Evolutionary conservation across 345 rosid species (phyloP).

Genomic region (Murraya koenigii): DNA sequence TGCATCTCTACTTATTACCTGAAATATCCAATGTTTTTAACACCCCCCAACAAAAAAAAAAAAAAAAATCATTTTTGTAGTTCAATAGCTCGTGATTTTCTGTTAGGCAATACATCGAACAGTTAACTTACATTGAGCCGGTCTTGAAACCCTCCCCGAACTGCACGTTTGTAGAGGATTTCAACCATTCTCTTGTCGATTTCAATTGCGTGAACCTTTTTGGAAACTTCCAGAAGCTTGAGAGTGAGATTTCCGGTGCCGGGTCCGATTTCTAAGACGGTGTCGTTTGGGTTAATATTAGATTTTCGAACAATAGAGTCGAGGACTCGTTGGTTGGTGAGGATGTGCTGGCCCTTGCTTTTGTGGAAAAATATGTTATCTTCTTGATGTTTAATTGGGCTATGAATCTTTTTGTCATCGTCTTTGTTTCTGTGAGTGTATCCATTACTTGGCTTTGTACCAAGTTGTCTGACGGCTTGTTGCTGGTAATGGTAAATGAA

Average conservation of each 20-base stretch:
- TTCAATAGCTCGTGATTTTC: not conserved
- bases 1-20: conserved; percentile 78
- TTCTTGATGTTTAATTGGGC: conserved; percentile 23
- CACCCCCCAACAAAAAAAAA: no score
- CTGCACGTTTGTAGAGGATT: conserved; percentile 52
- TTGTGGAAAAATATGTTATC: conserved; percentile 46
- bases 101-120: conserved; percentile 48
- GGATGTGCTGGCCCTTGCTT: conserved; percentile 93
- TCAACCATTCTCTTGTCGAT: conserved; percentile 80
- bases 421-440: conserved; percentile 4
- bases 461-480: conserved; percentile 19
- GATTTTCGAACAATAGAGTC: conserved; percentile 68
- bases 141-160: conserved; percentile 34
- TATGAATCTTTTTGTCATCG: not conserved
- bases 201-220: conserved; percentile 67
- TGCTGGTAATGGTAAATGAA: conserved; percentile 12
- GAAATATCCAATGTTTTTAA: conserved; percentile 16
- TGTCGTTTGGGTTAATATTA: conserved; percentile 47
- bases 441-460: conserved; percentile 24
- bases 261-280: conserved; percentile 84
- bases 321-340: conserved; percentile 71
- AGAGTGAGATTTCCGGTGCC: conserved; percentile 93
- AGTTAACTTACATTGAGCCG: conserved; percentile 52
- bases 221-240: conserved; percentile 62
- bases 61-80: not conserved